Conservation (phyloP, 257 asterid genomes). For the Echium plantagineum region DNA sequence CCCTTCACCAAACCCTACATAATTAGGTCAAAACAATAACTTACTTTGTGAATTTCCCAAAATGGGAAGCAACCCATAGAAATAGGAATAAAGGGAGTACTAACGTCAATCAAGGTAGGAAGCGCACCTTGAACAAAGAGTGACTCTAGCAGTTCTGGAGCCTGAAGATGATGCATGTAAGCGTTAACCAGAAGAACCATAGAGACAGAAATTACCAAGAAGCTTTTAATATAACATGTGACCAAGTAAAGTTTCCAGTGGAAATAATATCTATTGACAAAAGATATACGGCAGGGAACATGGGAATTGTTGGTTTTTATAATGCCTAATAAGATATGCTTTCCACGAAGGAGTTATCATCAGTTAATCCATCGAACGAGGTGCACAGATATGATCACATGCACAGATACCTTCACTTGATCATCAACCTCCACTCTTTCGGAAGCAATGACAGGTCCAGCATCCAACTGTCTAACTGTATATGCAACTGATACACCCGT, state of each 20-base stretch:
- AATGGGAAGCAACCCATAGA: too few species aligned
- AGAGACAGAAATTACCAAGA: not conserved
- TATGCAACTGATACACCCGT: conserved; percentile 91
- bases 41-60: too few species aligned
- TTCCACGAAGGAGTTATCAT: too few species aligned
- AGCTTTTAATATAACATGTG: conserved; percentile 4
- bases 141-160: conserved; percentile 75
- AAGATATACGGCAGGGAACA: too few species aligned
- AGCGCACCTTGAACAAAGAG: conserved; percentile 59
- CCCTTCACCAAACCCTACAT: too few species aligned
- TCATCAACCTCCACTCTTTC: conserved; percentile 53
- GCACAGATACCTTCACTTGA: conserved; percentile 53
- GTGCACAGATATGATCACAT: too few species aligned
- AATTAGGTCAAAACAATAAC: too few species aligned
- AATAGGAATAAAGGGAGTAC: too few species aligned
- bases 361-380: too few species aligned
- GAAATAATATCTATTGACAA: not conserved
- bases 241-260: conserved; percentile 3
- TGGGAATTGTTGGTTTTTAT: too few species aligned
- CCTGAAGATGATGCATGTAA: conserved; percentile 45
- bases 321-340: too few species aligned
- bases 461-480: conserved; percentile 82
- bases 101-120: too few species aligned
- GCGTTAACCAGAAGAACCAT: conserved; percentile 11
- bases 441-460: conserved; percentile 78